Evolutionary conservation across 2,329 filamentous ascomycete species (phyloP).

Genomic region (Coniochaeta prunicola): DNA sequence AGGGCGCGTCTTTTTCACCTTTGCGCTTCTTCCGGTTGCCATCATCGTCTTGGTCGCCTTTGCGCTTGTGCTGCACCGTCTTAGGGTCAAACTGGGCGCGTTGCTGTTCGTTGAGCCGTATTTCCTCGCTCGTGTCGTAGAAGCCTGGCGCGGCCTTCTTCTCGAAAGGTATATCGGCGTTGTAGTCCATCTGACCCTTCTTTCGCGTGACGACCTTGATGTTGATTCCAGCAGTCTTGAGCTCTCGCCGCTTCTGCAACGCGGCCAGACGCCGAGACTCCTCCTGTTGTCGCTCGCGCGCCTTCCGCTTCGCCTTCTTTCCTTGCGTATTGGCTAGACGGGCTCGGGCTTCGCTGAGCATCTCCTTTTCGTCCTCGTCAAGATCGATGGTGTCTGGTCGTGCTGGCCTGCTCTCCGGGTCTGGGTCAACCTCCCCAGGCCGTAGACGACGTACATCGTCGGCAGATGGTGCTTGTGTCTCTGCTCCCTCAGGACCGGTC

Average conservation of each 20-base stretch:
- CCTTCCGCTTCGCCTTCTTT: conserved; percentile 98
- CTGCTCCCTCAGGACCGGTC: conserved; percentile 77
- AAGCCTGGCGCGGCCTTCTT: conserved; percentile 85
- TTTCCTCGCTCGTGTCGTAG: conserved; percentile 85
- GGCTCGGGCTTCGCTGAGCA: conserved; percentile 94
- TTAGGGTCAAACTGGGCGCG: conserved; percentile 82
- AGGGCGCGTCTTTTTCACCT: conserved; percentile 75
- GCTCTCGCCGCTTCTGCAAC: conserved; percentile 88
- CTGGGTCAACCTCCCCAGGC: conserved; percentile 93
- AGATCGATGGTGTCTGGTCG: conserved; percentile 95
- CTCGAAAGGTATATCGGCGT: conserved; percentile 97
- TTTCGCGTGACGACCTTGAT: conserved; percentile 90
- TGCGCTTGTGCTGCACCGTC: conserved; percentile 92
- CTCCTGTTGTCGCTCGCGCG: conserved; percentile 88
- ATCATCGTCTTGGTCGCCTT: conserved; percentile 83
- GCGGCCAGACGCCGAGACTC: conserved; percentile 85
- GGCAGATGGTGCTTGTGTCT: conserved; percentile 79
- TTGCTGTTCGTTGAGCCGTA: conserved; percentile 72
- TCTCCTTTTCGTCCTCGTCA: conserved; percentile 98
- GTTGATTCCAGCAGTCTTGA: conserved; percentile 97
- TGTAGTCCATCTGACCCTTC: conserved; percentile 98
- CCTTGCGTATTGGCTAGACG: conserved; percentile 96
- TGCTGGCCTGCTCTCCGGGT: conserved; percentile 92
- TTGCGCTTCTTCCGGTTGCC: conserved; percentile 77
- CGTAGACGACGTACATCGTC: conserved; percentile 85